A percentile compares a stretch with the other conserved stretches of the same genome.
Conservation (phyloP, 2,329 filamentous ascomycete genomes). For the Didymosphaeria variabile region DNA sequence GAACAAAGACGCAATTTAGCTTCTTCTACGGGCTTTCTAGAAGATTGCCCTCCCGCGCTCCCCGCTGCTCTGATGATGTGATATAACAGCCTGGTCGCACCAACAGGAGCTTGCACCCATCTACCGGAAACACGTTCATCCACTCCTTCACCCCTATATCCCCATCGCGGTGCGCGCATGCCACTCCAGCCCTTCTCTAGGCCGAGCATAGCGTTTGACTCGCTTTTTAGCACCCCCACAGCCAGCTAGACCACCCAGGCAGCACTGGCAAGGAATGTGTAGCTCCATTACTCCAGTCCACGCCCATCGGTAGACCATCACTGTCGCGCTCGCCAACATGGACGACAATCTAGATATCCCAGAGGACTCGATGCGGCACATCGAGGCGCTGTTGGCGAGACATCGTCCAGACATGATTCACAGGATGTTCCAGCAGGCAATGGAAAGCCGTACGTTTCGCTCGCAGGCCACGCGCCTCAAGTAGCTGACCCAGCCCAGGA, state of each 20-base stretch:
- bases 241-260: constrained; percentile 11
- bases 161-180: constrained; percentile 28
- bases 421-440: constrained; percentile 48
- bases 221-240: constrained; percentile 16
- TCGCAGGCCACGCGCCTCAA: not conserved
- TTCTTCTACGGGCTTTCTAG: constrained; percentile 50
- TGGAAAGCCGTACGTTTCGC: constrained; percentile 44
- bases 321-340: constrained; percentile 33
- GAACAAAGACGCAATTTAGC: constrained; percentile 43
- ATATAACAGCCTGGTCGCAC: constrained; percentile 49
- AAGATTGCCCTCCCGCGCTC: constrained; percentile 47
- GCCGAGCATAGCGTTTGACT: constrained; percentile 20
- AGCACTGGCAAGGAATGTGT: constrained; percentile 25
- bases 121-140: constrained; percentile 43
- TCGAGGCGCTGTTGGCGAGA: constrained; percentile 46
- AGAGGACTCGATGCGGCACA: constrained; percentile 49
- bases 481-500: constrained; percentile 37
- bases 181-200: constrained; percentile 34
- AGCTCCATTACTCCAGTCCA: constrained; percentile 17
- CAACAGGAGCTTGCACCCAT: constrained; percentile 43
- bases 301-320: constrained; percentile 20
- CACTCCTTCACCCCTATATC: constrained; percentile 39
- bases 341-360: constrained; percentile 47
- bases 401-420: constrained; percentile 49
- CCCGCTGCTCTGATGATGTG: constrained; percentile 49